Evolutionary conservation across 2,329 filamentous ascomycete genomes (phyloP).

Genomic region (Ceratocystis huliohia): DNA sequence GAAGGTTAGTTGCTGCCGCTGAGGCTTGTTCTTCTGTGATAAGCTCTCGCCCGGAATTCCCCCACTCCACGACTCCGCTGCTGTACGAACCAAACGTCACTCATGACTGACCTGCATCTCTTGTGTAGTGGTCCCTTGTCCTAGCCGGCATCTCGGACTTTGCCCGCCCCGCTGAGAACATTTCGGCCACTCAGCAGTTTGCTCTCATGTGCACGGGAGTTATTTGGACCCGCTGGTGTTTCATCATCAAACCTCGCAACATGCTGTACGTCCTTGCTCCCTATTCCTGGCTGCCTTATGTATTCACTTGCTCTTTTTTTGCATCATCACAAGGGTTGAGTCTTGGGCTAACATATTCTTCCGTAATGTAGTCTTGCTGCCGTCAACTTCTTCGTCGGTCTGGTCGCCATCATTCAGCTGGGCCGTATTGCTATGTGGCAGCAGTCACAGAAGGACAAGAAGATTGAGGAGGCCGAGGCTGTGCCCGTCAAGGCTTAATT

Average conservation of each 20-base stretch:
- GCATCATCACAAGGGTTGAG: too few relatives aligned
- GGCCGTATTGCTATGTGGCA: conserved; percentile 60
- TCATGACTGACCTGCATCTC: not conserved
- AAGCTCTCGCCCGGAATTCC: not conserved
- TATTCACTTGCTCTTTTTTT: too few relatives aligned
- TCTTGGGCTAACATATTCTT: conserved; percentile 9
- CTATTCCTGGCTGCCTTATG: not conserved
- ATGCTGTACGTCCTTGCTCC: conserved; percentile 49
- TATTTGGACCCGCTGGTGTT: conserved; percentile 98
- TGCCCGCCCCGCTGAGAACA: conserved; percentile 76
- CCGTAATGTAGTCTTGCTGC: conserved; percentile 55
- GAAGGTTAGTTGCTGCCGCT: conserved; percentile 39
- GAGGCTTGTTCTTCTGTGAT: not conserved
- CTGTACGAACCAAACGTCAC: not conserved
- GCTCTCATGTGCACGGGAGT: conserved; percentile 81
- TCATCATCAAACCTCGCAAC: conserved; percentile 92
- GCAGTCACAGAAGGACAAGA: conserved; percentile 36
- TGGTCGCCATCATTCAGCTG: conserved; percentile 74
- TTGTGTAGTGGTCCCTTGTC: conserved; percentile 69
- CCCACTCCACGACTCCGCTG: not conserved
- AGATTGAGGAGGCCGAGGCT: conserved; percentile 21
- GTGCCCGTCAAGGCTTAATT: conserved; percentile 24
- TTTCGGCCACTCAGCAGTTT: conserved; percentile 83
- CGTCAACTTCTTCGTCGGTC: conserved; percentile 95
- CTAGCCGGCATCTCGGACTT: conserved; percentile 87